Evolutionary conservation across 805 yeast species (phyloP), one percentile per base, ranked within the genome.

Genomic region (Metschnikowia lochheadii): DNA sequence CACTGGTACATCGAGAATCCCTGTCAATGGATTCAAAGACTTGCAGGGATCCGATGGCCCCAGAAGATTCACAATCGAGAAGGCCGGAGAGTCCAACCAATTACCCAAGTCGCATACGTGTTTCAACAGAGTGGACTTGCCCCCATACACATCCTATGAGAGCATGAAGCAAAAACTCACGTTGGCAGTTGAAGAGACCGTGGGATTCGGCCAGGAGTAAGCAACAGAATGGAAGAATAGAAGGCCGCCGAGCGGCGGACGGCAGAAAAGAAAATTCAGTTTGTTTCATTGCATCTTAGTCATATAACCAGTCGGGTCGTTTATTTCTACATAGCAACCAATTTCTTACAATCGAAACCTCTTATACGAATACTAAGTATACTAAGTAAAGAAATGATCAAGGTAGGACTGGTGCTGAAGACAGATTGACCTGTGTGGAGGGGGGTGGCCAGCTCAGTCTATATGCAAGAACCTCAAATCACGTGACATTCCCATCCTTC

Each of bases 21-120:
- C 99, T 6, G 99, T 94, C 56, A 94, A 92, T 70, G 99, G 99
- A 38, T 94, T 94, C 79, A 94, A 94, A 70, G 99, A 94, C 71
- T 78, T 94, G 62, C 99, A 94, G 73, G 99, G 99, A 58, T 87
- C 96, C 21, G 99, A 94, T 73, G 99, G 99, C 51, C 99, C 99
- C 48, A 87, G 99, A 79, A 83, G 98, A 67, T 94, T 94, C 70
- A 94, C 99, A 6, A 92, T 94, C 67, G 99, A 94, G 69, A 91
- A 91, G 69, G 98, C 98, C 8, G 99, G 99, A 51, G 98, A 92
- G 67, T 64, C 86, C 33, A 85, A 83, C 63, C 97, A 91, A 73
- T 74, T 94, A 63, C 99, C 99, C 41, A 94, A 94, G 70, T 89
- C 97, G 8, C 99, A 94, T 68, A 94, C 99, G 2, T 92, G 99